Evolutionary conservation across 2,329 filamentous ascomycete genomes (phyloP), one percentile per base, ranked within the genome.

Genomic region (Coleophoma eucalyptorum): DNA sequence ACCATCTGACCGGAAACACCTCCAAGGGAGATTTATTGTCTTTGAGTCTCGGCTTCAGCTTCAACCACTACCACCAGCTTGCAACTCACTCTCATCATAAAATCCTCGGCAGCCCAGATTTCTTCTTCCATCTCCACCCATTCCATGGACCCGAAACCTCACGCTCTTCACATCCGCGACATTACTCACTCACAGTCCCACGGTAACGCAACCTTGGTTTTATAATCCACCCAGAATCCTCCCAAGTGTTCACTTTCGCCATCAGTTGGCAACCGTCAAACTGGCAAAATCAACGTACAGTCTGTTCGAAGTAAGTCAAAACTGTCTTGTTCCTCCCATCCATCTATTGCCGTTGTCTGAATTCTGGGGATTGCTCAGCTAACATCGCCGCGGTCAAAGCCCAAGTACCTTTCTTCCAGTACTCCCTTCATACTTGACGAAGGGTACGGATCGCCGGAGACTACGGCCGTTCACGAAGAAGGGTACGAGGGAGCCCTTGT

Each of bases 361-460:
- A 38, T n/a, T 20, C 19, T 12, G 6, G 46, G 38, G 33, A 16
- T 34, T 16, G n/a, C 41, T 31, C 47, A 50, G 55, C 60, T 62
- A 51, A 60, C 54, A 26, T 26, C 26, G 4, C 54, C 46, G 50
- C 46, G 37, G 10, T 40, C 35, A 48, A 50, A 66, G 65, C 61
- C 62, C 56, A 59, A 60, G 52, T 59, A 60, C 51, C 48, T 59
- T 44, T 55, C 58, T 46, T 55, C 56, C 41, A 56, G 52, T 47
- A 63, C 55, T 54, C 63, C 64, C 50, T 62, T 66, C 43, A 66
- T 66, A 50, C 58, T 67, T 43, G 63, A 66, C 63, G 65, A 67
- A 42, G 60, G 58, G 16, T 66, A 65, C 60, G 59, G 60, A 44
- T 66, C 64, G 46, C 62, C 65, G 46, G 65, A 68, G 54, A 63